These are phyloP conservation scores for Schizosaccharomyces osmophilus DNA, from an alignment of 805 yeast genomes.

Conservation along the genomic window DNA sequence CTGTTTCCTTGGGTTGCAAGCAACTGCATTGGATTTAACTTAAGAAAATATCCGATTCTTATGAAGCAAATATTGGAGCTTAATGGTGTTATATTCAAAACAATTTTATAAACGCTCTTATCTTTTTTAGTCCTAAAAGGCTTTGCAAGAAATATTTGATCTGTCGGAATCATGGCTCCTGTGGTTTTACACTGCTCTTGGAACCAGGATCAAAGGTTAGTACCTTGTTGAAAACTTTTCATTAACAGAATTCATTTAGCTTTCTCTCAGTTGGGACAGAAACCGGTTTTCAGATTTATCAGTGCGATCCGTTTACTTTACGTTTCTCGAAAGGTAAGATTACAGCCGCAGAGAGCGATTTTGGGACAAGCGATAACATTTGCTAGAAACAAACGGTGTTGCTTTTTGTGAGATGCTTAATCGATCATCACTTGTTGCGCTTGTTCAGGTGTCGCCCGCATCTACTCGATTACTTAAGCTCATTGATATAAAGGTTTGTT, in stretches of 20 bases:
- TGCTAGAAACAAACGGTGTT: constrained; percentile 16
- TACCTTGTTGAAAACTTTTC: not conserved
- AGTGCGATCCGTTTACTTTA: constrained; percentile 68
- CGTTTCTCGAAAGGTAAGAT: constrained; percentile 27
- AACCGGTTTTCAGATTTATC: constrained; percentile 45
- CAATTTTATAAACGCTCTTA: not conserved
- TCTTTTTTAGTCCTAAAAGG: not conserved
- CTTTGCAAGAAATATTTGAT: not conserved
- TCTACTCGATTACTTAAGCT: constrained; percentile 13
- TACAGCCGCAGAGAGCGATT: too few species aligned
- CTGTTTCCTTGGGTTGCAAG: too few species aligned
- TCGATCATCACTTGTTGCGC: constrained; percentile 61
- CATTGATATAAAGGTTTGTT: not conserved
- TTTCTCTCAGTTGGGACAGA: constrained; percentile 61
- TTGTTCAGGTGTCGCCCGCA: constrained; percentile 31
- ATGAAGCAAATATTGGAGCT: too few species aligned
- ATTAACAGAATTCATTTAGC: constrained; percentile 4
- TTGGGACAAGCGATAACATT: too few species aligned
- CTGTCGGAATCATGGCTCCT: not conserved
- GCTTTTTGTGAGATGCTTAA: constrained; percentile 68
- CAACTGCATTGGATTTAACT: too few species aligned
- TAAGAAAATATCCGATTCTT: too few species aligned
- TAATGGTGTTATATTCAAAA: too few species aligned
- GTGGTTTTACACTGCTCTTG: not conserved
- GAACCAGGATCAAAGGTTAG: constrained; percentile 52